Evolutionary conservation across 805 yeast genomes (phyloP).

Genomic region (Candida morakotiae): DNA sequence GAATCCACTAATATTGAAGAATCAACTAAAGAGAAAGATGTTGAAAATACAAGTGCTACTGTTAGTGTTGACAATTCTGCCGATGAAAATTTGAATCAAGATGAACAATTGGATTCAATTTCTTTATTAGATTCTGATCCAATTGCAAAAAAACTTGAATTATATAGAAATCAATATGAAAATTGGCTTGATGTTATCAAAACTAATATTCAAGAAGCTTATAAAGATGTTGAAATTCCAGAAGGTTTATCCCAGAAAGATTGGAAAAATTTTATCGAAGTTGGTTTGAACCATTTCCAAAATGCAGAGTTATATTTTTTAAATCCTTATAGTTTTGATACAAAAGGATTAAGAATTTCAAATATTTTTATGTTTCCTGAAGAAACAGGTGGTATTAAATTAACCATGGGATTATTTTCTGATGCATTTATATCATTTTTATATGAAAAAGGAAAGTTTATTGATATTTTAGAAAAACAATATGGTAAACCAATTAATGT

Average conservation of each 20-base stretch:
- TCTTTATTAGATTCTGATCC: too few relatives aligned
- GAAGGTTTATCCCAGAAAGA: not conserved
- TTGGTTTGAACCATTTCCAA: constrained; percentile 3
- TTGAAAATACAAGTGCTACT: too few relatives aligned
- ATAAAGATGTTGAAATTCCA: not conserved
- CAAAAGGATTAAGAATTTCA: not conserved
- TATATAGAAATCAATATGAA: not conserved
- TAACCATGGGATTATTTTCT: constrained; percentile 2
- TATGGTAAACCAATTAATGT: not conserved
- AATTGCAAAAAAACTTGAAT: too few relatives aligned
- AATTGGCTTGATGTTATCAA: not conserved
- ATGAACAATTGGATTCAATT: not conserved
- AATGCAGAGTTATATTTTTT: not conserved
- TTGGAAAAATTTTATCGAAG: constrained; percentile 2
- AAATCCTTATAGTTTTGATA: constrained; percentile 3
- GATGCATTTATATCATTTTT: constrained; percentile 5
- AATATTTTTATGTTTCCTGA: not conserved
- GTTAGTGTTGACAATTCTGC: too few relatives aligned
- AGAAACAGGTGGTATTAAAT: constrained; percentile 1
- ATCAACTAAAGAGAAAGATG: too few relatives aligned
- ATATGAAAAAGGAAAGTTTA: constrained; percentile 1
- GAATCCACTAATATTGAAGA: too few relatives aligned
- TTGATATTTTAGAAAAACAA: not conserved
- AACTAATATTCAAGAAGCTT: not conserved
- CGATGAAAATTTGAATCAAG: too few relatives aligned